Percentiles rank a stretch among this genome's conserved stretches.
phyloP scores from a whole-genome alignment of 192 early-diverging fungal genomes.

The Allomyces macrogynus region DNA sequence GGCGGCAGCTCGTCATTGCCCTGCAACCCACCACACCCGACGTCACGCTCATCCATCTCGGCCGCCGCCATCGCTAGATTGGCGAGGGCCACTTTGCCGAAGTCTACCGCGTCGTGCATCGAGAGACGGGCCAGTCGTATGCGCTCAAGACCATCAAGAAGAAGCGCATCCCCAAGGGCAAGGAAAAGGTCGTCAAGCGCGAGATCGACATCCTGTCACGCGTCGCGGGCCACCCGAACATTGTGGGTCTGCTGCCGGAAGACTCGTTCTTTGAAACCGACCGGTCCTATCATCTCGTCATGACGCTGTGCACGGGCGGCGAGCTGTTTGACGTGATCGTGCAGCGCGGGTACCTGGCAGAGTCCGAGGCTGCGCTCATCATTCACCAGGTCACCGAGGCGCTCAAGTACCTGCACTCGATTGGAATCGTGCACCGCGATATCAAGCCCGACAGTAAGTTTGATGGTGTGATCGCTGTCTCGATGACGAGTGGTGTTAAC shows the following conservation, averaged over 20 bases:
- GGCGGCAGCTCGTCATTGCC: too few relatives aligned
- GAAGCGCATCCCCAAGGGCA: slow-evolving; percentile 11
- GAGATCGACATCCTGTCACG: neutral
- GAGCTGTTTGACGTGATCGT: neutral
- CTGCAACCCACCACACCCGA: too few relatives aligned
- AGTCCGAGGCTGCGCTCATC: slow-evolving; percentile 65
- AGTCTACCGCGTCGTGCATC: neutral
- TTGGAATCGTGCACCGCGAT: slow-evolving; percentile 75
- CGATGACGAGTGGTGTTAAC: too few relatives aligned
- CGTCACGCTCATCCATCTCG: too few relatives aligned
- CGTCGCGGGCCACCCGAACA: neutral
- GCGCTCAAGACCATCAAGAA: slow-evolving; percentile 38
- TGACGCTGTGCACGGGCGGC: neutral
- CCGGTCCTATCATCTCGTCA: neutral
- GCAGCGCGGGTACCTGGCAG: neutral
- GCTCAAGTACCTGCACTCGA: slow-evolving; percentile 55
- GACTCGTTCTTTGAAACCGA: neutral
- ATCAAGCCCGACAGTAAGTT: slow-evolving; percentile 51
- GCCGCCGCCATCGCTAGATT: neutral
- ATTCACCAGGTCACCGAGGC: slow-evolving; percentile 89
- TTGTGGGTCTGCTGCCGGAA: neutral
- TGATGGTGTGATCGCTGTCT: too few relatives aligned
- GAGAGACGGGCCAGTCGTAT: slow-evolving; percentile 13
- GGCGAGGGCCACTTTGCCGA: slow-evolving; percentile 1
- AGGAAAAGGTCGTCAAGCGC: neutral